These are phyloP conservation scores for Aspergillus aculeatus DNA, from an alignment of 2,329 filamentous ascomycete genomes.

Conservation along the genomic window DNA sequence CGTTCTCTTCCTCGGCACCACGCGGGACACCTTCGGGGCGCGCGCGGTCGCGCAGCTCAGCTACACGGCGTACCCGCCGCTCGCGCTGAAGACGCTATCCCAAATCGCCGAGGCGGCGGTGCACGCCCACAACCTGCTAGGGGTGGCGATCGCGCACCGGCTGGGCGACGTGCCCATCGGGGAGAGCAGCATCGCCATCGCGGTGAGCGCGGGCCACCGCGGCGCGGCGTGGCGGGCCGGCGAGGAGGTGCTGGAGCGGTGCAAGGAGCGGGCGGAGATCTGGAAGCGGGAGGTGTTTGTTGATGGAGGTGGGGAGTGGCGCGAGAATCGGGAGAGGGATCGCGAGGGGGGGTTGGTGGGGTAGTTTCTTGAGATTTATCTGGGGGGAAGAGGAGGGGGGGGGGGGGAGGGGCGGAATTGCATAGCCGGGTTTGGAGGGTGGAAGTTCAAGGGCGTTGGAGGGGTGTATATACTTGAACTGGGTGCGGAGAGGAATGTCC, in stretches of 20 bases:
- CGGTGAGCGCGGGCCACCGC: constrained; percentile 79
- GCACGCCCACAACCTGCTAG: constrained; percentile 61
- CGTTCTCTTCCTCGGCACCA: constrained; percentile 48
- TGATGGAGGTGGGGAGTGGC: constrained; percentile 73
- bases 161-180: constrained; percentile 81
- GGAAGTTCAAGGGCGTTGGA: not conserved
- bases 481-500: not conserved
- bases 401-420: not conserved
- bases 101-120: constrained; percentile 49
- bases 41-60: constrained; percentile 45
- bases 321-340: constrained; percentile 77
- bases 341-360: constrained; percentile 41
- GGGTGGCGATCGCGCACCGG: constrained; percentile 78
- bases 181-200: constrained; percentile 92
- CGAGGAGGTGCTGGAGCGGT: constrained; percentile 83
- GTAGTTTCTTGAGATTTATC: not conserved
- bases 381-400: too few relatives aligned
- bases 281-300: constrained; percentile 92
- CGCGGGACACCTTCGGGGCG: constrained; percentile 43
- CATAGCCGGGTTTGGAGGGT: not conserved
- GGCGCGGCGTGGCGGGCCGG: constrained; percentile 82
- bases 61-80: constrained; percentile 44
- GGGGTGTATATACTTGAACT: not conserved
- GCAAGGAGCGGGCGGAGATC: constrained; percentile 85
- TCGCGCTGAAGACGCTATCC: constrained; percentile 42